Conservation (phyloP, 192 early-diverging fungal species). For the Podila verticillata region DNA sequence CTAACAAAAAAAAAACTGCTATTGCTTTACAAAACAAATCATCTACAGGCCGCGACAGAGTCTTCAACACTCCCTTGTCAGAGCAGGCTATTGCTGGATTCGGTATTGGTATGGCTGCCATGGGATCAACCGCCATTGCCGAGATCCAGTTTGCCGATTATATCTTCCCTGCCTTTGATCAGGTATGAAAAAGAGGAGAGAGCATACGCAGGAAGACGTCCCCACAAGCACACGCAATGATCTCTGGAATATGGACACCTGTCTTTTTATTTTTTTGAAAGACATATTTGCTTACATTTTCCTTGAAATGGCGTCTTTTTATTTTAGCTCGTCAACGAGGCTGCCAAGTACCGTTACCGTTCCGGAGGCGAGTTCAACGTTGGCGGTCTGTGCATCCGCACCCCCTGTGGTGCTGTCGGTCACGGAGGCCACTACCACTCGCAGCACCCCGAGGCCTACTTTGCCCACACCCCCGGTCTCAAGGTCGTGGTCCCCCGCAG, state of each 20-base stretch:
- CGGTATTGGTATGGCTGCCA: slow-evolving; percentile 92
- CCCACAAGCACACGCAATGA: too few species aligned
- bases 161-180: slow-evolving; percentile 98
- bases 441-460: slow-evolving; percentile 93
- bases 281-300: too few species aligned
- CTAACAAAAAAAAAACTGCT: not conserved
- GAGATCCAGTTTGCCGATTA: slow-evolving; percentile 99
- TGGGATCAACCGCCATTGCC: slow-evolving; percentile 95
- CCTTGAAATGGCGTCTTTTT: too few species aligned
- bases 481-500: slow-evolving; percentile 93
- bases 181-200: slow-evolving; percentile 63
- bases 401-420: slow-evolving; percentile 93
- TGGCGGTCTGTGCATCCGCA: slow-evolving; percentile 89
- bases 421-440: slow-evolving; percentile 98
- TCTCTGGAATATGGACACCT: not conserved
- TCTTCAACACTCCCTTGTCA: slow-evolving; percentile 96
- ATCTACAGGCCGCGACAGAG: slow-evolving; percentile 73
- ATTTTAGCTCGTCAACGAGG: slow-evolving; percentile 90
- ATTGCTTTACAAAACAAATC: not conserved
- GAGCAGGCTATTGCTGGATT: slow-evolving; percentile 98
- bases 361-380: slow-evolving; percentile 92
- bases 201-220: too few species aligned
- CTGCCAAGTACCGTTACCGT: slow-evolving; percentile 96
- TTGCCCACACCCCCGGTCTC: slow-evolving; percentile 94
- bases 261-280: not conserved